Base-by-base conservation (phyloP, 2,329 filamentous ascomycete species). In the Neonectria ditissima region DNA sequence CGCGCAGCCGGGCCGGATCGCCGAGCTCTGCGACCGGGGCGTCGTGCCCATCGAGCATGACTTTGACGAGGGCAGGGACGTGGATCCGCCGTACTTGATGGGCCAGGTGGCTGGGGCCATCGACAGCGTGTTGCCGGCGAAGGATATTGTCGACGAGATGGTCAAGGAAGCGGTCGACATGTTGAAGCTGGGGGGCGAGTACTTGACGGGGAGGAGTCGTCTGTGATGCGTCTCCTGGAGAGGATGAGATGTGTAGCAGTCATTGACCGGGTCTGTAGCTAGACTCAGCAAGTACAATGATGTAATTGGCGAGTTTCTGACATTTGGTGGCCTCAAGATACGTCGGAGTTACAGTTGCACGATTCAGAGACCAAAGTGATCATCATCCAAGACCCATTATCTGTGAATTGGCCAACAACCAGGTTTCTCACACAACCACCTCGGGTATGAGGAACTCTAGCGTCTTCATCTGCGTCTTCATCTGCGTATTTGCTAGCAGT, bases 61-160 rank as follows among this genome's bases (percentile, higher is more conserved):
- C 75, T 83, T 97, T 73, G 92, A 97, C 53, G 85, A 93, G 58
- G 92, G 91, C 1, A 90, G 89, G 59, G 93, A 97, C 43, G 82
- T 97, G 13, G 95, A 97, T 74, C 83, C 92, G 59, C 95, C 95
- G 13, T 94, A 95, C 79, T 77, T 97, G 74, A 97, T 97, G 95
- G 95, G 95, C 1, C 93, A 97, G 81, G 94, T 97, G 9, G 92
- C 93, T 1, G 94, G 92, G 2, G 86, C 90, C 1, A 92, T 97
- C 61, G 79, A 82, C 34, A 88, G 90, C 69, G 87, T 97, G 63
- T 89, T 96, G 82, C 93, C 94, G 0, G 95, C 95, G 0, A 86
- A 83, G 50, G 86, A 90, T 68, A 97, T 98, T 81, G 89, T 98
- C n/a, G 86, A 89, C 65, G 93, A 97, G 69, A 97, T 98, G 93